These are phyloP conservation scores for Sporopachydermia quercuum DNA, from an alignment of 805 yeast species.

Conservation along the genomic window DNA sequence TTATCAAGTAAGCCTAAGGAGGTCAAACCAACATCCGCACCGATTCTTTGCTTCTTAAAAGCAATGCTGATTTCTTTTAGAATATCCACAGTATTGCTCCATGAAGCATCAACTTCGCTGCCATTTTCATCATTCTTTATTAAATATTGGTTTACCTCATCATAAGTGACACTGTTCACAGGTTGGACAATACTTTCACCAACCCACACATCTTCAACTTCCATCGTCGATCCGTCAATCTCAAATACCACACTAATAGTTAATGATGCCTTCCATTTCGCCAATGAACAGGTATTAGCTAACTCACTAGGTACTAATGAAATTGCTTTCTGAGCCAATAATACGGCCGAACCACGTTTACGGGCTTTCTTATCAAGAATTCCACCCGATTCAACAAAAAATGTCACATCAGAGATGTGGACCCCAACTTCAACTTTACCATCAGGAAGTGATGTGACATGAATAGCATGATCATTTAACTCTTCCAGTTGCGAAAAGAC, in stretches of 20 bases:
- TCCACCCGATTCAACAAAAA: conserved; percentile 57
- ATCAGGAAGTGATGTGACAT: conserved; percentile 47
- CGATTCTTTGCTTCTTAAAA: conserved; percentile 4
- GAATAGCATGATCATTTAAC: conserved; percentile 66
- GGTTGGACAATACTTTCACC: conserved; percentile 61
- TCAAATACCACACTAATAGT: conserved; percentile 70
- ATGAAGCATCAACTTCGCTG: conserved; percentile 10
- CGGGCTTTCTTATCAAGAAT: conserved; percentile 77
- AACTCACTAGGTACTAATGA: conserved; percentile 57
- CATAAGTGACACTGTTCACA: conserved; percentile 38
- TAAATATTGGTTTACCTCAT: conserved; percentile 38
- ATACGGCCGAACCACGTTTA: conserved; percentile 81
- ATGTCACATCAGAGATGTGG: conserved; percentile 71
- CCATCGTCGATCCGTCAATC: conserved; percentile 56
- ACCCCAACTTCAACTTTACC: conserved; percentile 68
- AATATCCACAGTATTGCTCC: background rate
- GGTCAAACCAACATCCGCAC: conserved; percentile 26
- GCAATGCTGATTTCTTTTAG: conserved; percentile 4
- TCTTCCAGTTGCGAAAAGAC: conserved; percentile 45
- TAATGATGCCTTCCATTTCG: conserved; percentile 41
- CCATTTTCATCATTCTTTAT: conserved; percentile 9
- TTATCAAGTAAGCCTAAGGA: conserved; percentile 58
- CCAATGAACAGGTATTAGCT: conserved; percentile 41
- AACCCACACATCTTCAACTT: conserved; percentile 62
- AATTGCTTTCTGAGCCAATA: conserved; percentile 61